Evolutionary conservation across 306 rosid species (phyloP).

Genomic region (Mucuna pruriens): DNA sequence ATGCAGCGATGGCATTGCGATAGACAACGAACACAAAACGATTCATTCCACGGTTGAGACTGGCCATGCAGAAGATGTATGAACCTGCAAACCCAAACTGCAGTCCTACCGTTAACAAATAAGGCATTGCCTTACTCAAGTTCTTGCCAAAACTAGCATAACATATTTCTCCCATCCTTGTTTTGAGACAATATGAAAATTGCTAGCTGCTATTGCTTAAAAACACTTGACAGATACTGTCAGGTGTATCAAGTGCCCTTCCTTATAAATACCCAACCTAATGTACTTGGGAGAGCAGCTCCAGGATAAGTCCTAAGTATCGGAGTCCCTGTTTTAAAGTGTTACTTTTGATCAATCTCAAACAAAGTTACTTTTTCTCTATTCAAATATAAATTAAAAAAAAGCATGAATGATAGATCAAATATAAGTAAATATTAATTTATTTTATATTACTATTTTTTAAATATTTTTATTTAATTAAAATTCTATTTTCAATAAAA

Average conservation of each 20-base stretch:
- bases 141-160: background rate
- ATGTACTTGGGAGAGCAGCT: background rate
- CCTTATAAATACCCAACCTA: conserved; percentile 33
- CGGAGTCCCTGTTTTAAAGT: background rate
- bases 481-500: too few species aligned
- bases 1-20: conserved; percentile 64
- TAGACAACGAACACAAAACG: conserved; percentile 72
- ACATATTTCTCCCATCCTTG: conserved; percentile 15
- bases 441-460: too few species aligned
- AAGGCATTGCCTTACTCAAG: conserved; percentile 60
- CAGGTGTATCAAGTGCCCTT: conserved; percentile 10
- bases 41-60: conserved; percentile 65
- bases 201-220: background rate
- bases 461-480: too few species aligned
- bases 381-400: too few species aligned
- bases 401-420: too few species aligned
- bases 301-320: conserved; percentile 9
- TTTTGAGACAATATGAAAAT: background rate
- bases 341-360: conserved; percentile 26
- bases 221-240: background rate
- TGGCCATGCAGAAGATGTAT: conserved; percentile 54
- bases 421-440: too few species aligned
- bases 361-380: too few species aligned
- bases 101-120: conserved; percentile 55
- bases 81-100: conserved; percentile 74